Conservation (phyloP, 164 flowering plant genomes). For the Aristolochia contorta region DNA sequence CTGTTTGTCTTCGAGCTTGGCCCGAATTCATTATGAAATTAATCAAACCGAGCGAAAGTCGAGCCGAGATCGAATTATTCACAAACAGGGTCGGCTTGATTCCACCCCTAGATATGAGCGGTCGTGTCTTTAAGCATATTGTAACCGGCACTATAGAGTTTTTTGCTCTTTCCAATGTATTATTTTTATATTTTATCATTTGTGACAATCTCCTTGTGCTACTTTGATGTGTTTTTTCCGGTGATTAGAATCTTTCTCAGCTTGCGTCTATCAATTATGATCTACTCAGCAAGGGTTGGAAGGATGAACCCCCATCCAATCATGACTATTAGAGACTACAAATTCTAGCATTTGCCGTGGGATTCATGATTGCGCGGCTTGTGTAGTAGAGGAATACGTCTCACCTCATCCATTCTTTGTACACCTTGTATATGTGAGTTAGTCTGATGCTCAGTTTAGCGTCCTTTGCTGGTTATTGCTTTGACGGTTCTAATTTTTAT, state of each 20-base stretch:
- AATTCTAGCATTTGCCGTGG: conserved; percentile 1
- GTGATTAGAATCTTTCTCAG: conserved; percentile 82
- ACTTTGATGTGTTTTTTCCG: neutral
- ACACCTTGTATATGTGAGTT: conserved; percentile 67
- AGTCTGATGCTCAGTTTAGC: neutral
- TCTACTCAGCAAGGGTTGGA: conserved; percentile 79
- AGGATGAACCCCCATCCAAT: conserved; percentile 56
- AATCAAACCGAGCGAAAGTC: no score
- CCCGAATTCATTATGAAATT: no score
- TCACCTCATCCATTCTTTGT: conserved; percentile 17
- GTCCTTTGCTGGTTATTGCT: neutral
- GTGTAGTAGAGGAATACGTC: neutral
- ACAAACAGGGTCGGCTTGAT: no score
- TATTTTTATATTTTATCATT: no score
- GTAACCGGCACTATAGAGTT: neutral
- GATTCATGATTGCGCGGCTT: neutral
- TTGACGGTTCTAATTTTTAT: neutral
- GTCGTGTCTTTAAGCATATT: no score
- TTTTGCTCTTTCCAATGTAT: neutral
- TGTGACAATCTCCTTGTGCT: no score
- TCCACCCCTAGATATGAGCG: no score
- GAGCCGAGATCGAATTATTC: no score
- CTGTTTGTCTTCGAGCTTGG: no score
- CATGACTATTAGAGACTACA: conserved; percentile 17
- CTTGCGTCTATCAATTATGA: conserved; percentile 96